Base-by-base conservation (phyloP, 768 basidiomycete species). In the Mycena epipterygia region DNA sequence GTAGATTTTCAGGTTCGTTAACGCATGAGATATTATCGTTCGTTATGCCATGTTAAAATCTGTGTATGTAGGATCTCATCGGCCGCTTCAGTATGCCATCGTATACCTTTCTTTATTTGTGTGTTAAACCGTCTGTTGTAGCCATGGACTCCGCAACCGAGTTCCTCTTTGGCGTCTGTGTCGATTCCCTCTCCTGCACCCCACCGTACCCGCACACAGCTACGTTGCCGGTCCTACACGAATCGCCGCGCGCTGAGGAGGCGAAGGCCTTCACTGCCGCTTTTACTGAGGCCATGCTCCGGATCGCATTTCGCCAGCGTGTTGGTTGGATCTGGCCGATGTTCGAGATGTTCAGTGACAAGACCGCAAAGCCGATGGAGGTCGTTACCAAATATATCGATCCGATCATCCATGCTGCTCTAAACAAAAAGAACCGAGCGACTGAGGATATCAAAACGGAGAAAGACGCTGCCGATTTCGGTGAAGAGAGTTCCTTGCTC, bases 1-100 rank as follows among this genome's bases (percentile, higher is more conserved):
- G 41, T 76, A 8, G 76, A 77, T 46, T 74, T 77, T 46, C 76
- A 77, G 49, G 76, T 76, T 87, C 13, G 63, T 53, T 9, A 12
- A 14, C 76, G 79, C 32, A 69, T 85, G 56, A 79, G 29, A 16
- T 30, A 2, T 14, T 32, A 6, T 30, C 1, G 25, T 25, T 27
- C 23, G 13, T 5, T 7, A 5, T 17, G 23, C 23, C 27, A 7
- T 53, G n/a, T n/a, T n/a, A n/a, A n/a, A n/a, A n/a, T n/a, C n/a
- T n/a, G n/a, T 23, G 23, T 37, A 53, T 32, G 21, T 39, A 89
- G 86, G 89, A 89, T 61, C 80, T 87, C 53, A 83, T 85, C 5
- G 84, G 84, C 0, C 85, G 89, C 4, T 90, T 89, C 75, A 90
- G n/a, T n/a, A n/a, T n/a, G n/a, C n/a, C n/a, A n/a, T n/a, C n/a